These are phyloP conservation scores for Penicillium sumatraense DNA, from an alignment of 2,329 filamentous ascomycete genomes.

Conservation along the genomic window DNA sequence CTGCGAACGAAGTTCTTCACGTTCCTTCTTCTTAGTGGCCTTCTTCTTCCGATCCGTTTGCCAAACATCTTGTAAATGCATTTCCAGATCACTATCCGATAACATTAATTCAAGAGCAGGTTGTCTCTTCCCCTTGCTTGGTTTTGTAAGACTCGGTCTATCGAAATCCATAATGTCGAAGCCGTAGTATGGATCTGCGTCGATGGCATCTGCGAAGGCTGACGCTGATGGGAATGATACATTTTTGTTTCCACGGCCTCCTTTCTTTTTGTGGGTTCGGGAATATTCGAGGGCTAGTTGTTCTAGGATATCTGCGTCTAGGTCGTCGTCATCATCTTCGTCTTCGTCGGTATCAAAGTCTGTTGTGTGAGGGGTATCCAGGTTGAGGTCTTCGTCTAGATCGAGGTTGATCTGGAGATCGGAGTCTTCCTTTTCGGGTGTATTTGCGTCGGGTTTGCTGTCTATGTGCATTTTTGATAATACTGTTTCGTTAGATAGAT, in stretches of 20 bases:
- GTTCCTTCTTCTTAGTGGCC: constrained; percentile 69
- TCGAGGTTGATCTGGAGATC: neutral
- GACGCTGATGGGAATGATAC: constrained; percentile 60
- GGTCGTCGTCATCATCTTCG: constrained; percentile 15
- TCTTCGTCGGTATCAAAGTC: constrained; percentile 10
- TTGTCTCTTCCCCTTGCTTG: constrained; percentile 64
- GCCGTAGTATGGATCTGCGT: constrained; percentile 66
- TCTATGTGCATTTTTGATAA: constrained; percentile 24
- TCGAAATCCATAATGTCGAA: constrained; percentile 88
- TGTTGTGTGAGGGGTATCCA: constrained; percentile 10
- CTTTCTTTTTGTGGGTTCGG: constrained; percentile 58
- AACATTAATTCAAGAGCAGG: constrained; percentile 56
- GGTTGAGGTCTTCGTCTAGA: neutral
- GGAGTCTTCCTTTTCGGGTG: constrained; percentile 17
- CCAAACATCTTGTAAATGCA: constrained; percentile 63
- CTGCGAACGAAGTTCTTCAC: constrained; percentile 69
- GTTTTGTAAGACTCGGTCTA: constrained; percentile 68
- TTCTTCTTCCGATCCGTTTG: constrained; percentile 73
- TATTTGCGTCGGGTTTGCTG: constrained; percentile 10
- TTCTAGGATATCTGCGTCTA: constrained; percentile 56
- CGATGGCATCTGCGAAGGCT: constrained; percentile 61
- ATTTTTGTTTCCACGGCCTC: constrained; percentile 13
- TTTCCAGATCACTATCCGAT: constrained; percentile 70
- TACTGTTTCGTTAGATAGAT: too few species aligned
- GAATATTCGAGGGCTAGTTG: constrained; percentile 28